Evolutionary conservation across 2,329 filamentous ascomycete species (phyloP), one percentile per base, ranked within the genome.

Genomic region (Cucurbitaria berberidis): DNA sequence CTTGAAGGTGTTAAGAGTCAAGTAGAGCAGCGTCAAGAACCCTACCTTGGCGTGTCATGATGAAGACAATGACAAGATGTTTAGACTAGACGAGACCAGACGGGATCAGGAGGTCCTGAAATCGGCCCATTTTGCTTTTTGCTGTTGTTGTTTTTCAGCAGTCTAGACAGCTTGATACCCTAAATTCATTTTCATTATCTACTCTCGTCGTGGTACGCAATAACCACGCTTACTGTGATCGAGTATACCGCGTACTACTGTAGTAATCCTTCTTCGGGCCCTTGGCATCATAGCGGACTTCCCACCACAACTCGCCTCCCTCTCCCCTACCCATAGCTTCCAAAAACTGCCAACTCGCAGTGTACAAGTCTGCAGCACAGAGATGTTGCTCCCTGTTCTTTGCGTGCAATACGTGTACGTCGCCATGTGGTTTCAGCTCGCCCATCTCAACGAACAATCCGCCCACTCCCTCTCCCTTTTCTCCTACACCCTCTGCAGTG

Each of bases 371-470:
- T 45, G 87, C 80, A 3, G 86, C 82, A 71, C 90, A 93, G 2
- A 91, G 73, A 73, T 93, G 89, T 13, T 83, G 84, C 1, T 86
- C 86, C 59, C 80, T 84, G 0, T 88, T 89, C 42, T 74, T 72
- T 2, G 67, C 68, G 21, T 54, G 60, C 30, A 46, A 56, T 1
- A 58, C 32, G 0, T 78, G 76, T 8, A 27, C 29, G 9, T 15
- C 19, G 1, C 5, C 13, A 11, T 32, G 10, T 19, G 2, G 4
- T 5, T 21, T 16, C 27, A 77, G 59, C 5, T 73, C 42, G 50
- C 90, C 83, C n/a, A 93, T 77, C 60, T 89, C 83, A 59, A 93
- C 88, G 67, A 93, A 93, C 18, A 93, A 74, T 51, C 90, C 91
- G 63, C 92, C 89, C 0, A 88, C 84, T 3, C 81, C 80, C 48